Conservation (phyloP, 2,329 filamentous ascomycete species). For the Trichoderma aggressivum region DNA sequence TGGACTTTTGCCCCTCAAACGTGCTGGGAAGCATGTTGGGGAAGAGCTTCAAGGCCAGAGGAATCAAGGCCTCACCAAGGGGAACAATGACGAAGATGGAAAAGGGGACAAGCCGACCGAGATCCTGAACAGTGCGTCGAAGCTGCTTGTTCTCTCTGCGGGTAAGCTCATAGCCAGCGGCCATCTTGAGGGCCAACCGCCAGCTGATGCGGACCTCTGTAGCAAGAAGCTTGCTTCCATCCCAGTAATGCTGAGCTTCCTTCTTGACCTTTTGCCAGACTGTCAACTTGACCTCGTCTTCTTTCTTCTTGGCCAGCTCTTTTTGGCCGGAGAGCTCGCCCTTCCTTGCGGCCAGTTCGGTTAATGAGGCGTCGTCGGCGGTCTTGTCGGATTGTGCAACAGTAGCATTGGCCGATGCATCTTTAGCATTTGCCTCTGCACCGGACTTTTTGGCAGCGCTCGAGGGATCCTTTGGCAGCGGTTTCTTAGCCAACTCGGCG, state of each 20-base stretch:
- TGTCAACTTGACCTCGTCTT: constrained; percentile 82
- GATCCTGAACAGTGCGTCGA: constrained; percentile 87
- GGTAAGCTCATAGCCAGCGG: constrained; percentile 92
- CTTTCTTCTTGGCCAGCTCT: constrained; percentile 53
- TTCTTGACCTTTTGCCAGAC: constrained; percentile 92
- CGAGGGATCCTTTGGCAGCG: constrained; percentile 57
- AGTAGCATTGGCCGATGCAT: constrained; percentile 24
- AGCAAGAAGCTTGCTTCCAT: constrained; percentile 91
- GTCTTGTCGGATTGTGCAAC: constrained; percentile 36
- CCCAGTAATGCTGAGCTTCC: constrained; percentile 93
- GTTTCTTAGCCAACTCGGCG: constrained; percentile 83
- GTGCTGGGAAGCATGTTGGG: constrained; percentile 97
- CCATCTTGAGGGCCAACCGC: constrained; percentile 91
- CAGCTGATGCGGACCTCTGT: constrained; percentile 93
- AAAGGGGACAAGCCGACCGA: constrained; percentile 89
- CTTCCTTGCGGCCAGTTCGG: constrained; percentile 62
- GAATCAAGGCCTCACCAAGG: constrained; percentile 88
- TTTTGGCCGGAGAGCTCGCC: constrained; percentile 59
- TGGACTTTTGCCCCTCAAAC: constrained; percentile 87
- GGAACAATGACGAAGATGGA: constrained; percentile 96
- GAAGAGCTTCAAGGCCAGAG: constrained; percentile 89
- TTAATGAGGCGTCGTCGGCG: constrained; percentile 46
- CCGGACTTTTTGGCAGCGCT: constrained; percentile 33
- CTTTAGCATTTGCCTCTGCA: constrained; percentile 27
- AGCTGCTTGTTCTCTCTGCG: constrained; percentile 91